These are phyloP conservation scores for Thraustochytrium aureum DNA, from an alignment of 352 stramenopile species.

Conservation along the genomic window DNA sequence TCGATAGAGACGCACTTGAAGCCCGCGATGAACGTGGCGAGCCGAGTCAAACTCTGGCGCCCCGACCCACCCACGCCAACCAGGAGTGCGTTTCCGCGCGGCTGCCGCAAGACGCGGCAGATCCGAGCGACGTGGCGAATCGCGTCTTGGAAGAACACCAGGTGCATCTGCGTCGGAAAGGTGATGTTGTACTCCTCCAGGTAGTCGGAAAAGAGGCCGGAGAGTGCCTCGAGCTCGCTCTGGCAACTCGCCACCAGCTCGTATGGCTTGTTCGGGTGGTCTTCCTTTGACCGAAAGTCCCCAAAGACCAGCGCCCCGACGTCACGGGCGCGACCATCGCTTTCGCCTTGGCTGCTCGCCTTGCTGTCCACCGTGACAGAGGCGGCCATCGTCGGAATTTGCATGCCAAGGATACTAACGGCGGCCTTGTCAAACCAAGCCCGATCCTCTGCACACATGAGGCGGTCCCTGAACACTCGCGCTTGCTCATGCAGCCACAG, in stretches of 20 bases:
- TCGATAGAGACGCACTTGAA: constrained; percentile 87
- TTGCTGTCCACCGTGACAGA: background rate
- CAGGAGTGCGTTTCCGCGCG: constrained; percentile 82
- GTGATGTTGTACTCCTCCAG: constrained; percentile 94
- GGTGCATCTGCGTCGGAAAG: constrained; percentile 85
- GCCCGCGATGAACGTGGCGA: constrained; percentile 84
- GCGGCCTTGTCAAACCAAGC: constrained; percentile 72
- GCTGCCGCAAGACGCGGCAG: constrained; percentile 83
- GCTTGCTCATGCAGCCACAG: constrained; percentile 87
- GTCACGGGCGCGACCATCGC: constrained; percentile 55
- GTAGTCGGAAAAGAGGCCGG: constrained; percentile 74
- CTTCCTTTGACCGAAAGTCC: constrained; percentile 83
- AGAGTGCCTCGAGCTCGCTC: constrained; percentile 55
- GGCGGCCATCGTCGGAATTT: constrained; percentile 10
- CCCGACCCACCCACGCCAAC: constrained; percentile 85
- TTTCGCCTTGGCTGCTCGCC: constrained; percentile 12
- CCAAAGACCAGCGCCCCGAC: constrained; percentile 69
- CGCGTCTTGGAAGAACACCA: constrained; percentile 93
- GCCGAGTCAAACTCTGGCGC: constrained; percentile 80
- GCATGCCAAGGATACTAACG: constrained; percentile 52
- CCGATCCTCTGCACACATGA: constrained; percentile 78
- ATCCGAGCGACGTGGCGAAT: constrained; percentile 91
- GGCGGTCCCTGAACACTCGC: constrained; percentile 84
- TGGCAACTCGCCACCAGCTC: constrained; percentile 61
- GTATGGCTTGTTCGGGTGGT: constrained; percentile 52